Evolutionary conservation across 257 asterid genomes (phyloP), one percentile per base, ranked within the genome.

Genomic region (Solanum bukasovii): DNA sequence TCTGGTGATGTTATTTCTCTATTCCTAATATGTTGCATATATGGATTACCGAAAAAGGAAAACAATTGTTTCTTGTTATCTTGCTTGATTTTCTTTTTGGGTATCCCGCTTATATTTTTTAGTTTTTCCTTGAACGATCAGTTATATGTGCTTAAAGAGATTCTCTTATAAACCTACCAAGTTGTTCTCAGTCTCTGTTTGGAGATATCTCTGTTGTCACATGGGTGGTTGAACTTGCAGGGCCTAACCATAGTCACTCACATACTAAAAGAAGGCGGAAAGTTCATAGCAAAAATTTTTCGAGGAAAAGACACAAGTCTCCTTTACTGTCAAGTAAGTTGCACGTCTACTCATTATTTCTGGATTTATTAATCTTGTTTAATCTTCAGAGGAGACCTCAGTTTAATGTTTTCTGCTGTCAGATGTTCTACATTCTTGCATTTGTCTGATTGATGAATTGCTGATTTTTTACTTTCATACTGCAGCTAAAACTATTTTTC

Each of bases 301-400:
- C 93, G 99, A 88, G 99, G 99, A 90, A 97, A 97, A 90, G 99
- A 97, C 88, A 95, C 99, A 9, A 95, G 98, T 87, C 96, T 97
- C 89, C 98, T 97, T 85, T 97, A 97, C 91, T 96, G 95, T 87
- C 99, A 97, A 98, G 99, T 96, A 61, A 72, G 91, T 88, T 75
- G 37, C 67, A 44, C 16, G 10, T 27, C 3, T 27, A 14, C 63
- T 25, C 84, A 44, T 27, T 79, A 71, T 89, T 49, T 40, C 89
- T 27, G 81, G 82, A 67, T 65, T 42, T 82, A 49, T 4, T 82
- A 49, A 16, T 86, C 35, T 20, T 27, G 49, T 72, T 12, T 81
- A 16, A n/a, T 46, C 20, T 46, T 81, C 21, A 49, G 85, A 3
- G 67, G 85, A 46, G 10, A 16, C 70, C 85, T 82, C 68, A 29